phyloP scores from a whole-genome alignment of 2,329 filamentous ascomycete species.

The Arthrobotrys megalospora region DNA sequence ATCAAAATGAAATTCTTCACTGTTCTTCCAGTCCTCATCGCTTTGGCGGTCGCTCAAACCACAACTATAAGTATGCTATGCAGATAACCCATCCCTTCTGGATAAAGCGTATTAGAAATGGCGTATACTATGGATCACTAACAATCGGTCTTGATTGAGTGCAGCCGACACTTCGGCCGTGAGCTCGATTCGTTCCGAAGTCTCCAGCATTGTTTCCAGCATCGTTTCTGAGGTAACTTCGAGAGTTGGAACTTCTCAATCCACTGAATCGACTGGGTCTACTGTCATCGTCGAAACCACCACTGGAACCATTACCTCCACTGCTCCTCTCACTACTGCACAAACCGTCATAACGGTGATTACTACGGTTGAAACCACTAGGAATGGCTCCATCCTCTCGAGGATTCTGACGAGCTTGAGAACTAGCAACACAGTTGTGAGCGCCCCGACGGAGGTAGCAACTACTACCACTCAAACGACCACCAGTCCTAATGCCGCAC shows the following conservation, averaged over 20 bases:
- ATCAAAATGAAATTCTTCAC: slow-evolving; percentile 51
- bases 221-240: neutral
- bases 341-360: neutral
- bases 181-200: neutral
- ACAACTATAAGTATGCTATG: neutral
- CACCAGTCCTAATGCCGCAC: slow-evolving; percentile 37
- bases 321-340: neutral
- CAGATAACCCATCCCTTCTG: neutral
- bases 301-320: neutral
- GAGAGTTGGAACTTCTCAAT: neutral
- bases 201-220: neutral
- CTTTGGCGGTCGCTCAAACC: slow-evolving; percentile 41
- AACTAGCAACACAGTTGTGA: neutral
- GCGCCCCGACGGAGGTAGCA: neutral
- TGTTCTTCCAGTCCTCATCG: slow-evolving; percentile 31
- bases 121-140: neutral
- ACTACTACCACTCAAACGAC: neutral
- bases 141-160: neutral
- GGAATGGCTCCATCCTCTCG: slow-evolving; percentile 1
- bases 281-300: neutral
- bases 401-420: neutral
- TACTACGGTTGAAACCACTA: slow-evolving; percentile 10
- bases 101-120: too few relatives aligned
- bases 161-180: neutral
- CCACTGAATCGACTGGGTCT: neutral